Conservation (phyloP, 805 yeast species). For the Ogataea salicorniae region DNA sequence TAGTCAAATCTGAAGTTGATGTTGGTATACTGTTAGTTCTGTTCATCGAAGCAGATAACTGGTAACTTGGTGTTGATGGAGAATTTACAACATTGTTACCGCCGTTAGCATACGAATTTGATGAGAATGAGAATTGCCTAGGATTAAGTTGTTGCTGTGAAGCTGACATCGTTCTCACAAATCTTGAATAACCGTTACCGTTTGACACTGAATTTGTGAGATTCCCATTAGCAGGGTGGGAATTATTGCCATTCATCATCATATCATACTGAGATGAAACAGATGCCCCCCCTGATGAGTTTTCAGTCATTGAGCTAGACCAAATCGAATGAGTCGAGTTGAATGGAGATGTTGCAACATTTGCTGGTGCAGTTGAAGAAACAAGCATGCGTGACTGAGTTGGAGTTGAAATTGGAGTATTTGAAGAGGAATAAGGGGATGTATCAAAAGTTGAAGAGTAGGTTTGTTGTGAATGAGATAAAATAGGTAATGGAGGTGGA, state of each 20-base stretch:
- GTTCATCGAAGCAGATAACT: no score
- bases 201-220: no score
- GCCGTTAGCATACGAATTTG: background rate
- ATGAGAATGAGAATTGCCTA: slow-evolving; percentile 2
- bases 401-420: slow-evolving; percentile 3
- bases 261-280: no score
- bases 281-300: slow-evolving; percentile 8
- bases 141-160: slow-evolving; percentile 9
- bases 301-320: slow-evolving; percentile 10
- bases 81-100: background rate
- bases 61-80: no score
- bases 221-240: no score
- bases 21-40: no score
- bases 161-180: slow-evolving; percentile 9
- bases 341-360: slow-evolving; percentile 22
- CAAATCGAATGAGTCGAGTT: slow-evolving; percentile 20
- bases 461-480: slow-evolving; percentile 2
- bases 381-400: slow-evolving; percentile 5
- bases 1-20: no score
- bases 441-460: slow-evolving; percentile 4
- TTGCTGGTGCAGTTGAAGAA: slow-evolving; percentile 13
- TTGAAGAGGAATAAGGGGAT: slow-evolving; percentile 5
- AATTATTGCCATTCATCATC: no score
- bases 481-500: background rate
- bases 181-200: slow-evolving; percentile 4